A percentile compares a stretch with the other conserved stretches of the same genome.
Evolutionary conservation across 805 yeast species (phyloP).

Genomic region (Ogataea nakhonphanomensis): DNA sequence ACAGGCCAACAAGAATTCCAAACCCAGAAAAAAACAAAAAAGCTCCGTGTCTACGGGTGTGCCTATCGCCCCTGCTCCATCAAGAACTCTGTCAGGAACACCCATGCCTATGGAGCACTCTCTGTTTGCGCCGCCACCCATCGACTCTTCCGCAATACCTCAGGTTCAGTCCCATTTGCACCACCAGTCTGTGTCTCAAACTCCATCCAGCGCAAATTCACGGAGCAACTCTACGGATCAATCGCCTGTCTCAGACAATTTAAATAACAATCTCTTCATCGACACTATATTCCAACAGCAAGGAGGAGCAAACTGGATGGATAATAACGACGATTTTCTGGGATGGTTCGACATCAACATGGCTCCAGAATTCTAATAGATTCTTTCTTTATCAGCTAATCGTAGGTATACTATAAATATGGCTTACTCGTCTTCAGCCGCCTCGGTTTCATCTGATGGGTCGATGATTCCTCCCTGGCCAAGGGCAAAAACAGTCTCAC

Average conservation of each 20-base stretch:
- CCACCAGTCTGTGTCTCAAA: slow-evolving; percentile 11
- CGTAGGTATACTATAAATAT: slow-evolving; percentile 1
- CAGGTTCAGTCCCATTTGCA: slow-evolving; percentile 5
- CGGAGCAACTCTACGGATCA: slow-evolving; percentile 16
- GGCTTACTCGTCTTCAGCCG: slow-evolving; percentile 42
- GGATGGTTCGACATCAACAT: slow-evolving; percentile 91
- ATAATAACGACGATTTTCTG: slow-evolving; percentile 79
- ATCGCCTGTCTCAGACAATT: slow-evolving; percentile 26
- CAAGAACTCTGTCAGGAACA: slow-evolving; percentile 20
- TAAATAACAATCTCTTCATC: slow-evolving; percentile 31
- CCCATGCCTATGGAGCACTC: slow-evolving; percentile 10
- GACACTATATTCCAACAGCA: slow-evolving; percentile 72
- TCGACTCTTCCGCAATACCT: not conserved
- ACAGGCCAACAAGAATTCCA: slow-evolving; percentile 8
- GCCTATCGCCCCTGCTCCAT: slow-evolving; percentile 25
- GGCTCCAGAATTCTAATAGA: slow-evolving; percentile 53
- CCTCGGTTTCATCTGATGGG: slow-evolving; percentile 52
- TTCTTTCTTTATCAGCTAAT: not conserved
- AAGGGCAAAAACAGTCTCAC: slow-evolving; percentile 92
- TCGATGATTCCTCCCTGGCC: slow-evolving; percentile 97
- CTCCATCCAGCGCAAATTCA: slow-evolving; percentile 20
- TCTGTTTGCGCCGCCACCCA: slow-evolving; percentile 6
- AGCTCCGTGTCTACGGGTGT: slow-evolving; percentile 17
- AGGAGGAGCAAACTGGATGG: slow-evolving; percentile 83
- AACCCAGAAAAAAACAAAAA: slow-evolving; percentile 15